phyloP scores from a whole-genome alignment of 371 early-diverging fungal species.

The Rhizopus microsporus region DNA sequence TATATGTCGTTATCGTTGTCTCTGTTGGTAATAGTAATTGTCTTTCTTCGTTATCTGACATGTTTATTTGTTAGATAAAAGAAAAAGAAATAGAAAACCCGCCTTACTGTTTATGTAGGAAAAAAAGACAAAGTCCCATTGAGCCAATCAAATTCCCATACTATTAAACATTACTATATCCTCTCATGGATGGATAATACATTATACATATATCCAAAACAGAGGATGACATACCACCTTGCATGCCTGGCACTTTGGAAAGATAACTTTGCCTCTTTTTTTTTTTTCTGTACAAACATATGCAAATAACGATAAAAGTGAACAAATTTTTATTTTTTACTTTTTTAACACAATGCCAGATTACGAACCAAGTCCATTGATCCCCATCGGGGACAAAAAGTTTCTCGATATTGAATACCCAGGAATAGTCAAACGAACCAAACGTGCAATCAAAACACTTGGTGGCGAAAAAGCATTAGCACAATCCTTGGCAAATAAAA shows the following conservation, averaged over 20 bases:
- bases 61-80: neutral
- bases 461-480: conserved; percentile 50
- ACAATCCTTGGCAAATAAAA: conserved; percentile 8
- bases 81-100: neutral
- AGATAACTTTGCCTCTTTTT: neutral
- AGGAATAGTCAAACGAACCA: conserved; percentile 47
- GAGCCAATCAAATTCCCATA: too few relatives aligned
- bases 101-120: neutral
- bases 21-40: conserved; percentile 7
- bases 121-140: conserved; percentile 1
- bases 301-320: neutral
- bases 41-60: conserved; percentile 5
- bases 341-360: conserved; percentile 7
- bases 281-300: neutral
- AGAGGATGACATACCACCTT: too few relatives aligned
- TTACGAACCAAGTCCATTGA: conserved; percentile 20
- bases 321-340: conserved; percentile 6
- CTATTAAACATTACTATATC: too few relatives aligned
- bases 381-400: conserved; percentile 24
- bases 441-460: conserved; percentile 50
- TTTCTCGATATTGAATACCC: conserved; percentile 65
- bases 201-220: too few relatives aligned
- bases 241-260: too few relatives aligned
- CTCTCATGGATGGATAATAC: too few relatives aligned
- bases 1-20: neutral